Evolutionary conservation across 495 filamentous ascomycete species (phyloP), one percentile per base, ranked within the genome.

Genomic region (Hypoxylon crocopeplum): DNA sequence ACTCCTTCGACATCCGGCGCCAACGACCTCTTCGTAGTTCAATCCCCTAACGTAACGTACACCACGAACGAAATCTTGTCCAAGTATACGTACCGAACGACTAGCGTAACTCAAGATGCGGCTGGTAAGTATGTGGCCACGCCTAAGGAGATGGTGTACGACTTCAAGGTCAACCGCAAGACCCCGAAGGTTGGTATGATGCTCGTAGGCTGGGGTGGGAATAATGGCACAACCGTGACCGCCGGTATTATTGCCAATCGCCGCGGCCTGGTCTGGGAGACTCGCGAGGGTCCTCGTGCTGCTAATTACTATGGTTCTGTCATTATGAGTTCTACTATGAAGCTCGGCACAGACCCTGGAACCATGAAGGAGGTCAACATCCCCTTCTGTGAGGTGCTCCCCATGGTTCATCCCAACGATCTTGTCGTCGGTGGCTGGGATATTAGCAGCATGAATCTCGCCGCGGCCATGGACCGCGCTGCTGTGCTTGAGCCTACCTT

Each of bases 301-400:
- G 88, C 94, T 76, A 98, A 98, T 77, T 98, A 98, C 82, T 98
- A 96, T 73, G 94, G 94, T 59, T 98, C 94, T 13, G 85, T 98
- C 58, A 83, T 97, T 73, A 97, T 98, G 95, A 81, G 86, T 60
- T 97, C 94, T 10, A 98, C 94, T 51, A 84, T 97, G 78, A 98
- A 97, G 84, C 86, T 98, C 49, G 94, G 94, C 34, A 90, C 86
- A 17, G 90, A 98, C 65, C 80, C 87, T 50, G 85, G 88, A 75
- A 92, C 93, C 38, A 85, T 82, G 64, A 84, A 91, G 77, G 94
- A 98, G 67, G 84, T 98, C 78, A 96, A 98, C 77, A 88, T 98
- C 66, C 94, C 94, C 40, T 94, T 98, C 84, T 91, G 91, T 70
- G 84, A 95, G 70, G 80, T 97, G 61, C 82, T 98, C 51, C 94